Evolutionary conservation across 352 stramenopile species (phyloP).

Genomic region (Globisporangium splendens): DNA sequence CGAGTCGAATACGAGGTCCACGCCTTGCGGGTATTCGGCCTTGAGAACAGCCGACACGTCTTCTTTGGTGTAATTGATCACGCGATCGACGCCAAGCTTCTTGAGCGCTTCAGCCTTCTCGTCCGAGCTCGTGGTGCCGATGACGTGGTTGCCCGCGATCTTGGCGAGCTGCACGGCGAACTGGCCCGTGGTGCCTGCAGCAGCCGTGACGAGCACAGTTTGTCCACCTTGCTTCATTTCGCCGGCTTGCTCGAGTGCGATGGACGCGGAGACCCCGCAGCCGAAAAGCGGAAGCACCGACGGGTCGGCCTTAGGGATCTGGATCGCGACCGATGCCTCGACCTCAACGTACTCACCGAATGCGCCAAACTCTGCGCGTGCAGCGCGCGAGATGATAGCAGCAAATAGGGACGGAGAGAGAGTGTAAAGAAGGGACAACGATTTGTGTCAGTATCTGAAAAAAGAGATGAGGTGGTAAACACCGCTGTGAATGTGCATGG

Average conservation of each 20-base stretch:
- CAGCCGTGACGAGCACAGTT: constrained; percentile 62
- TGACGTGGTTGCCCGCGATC: constrained; percentile 73
- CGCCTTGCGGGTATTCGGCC: constrained; percentile 61
- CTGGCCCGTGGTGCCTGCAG: constrained; percentile 74
- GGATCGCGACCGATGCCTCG: constrained; percentile 24
- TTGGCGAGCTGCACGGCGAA: constrained; percentile 85
- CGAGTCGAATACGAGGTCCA: constrained; percentile 67
- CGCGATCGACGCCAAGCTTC: constrained; percentile 58
- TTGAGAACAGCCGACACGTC: constrained; percentile 49
- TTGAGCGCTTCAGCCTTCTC: constrained; percentile 82
- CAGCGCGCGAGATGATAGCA: no score
- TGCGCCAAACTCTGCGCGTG: constrained; percentile 30
- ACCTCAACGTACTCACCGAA: constrained; percentile 51
- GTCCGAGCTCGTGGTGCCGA: constrained; percentile 79
- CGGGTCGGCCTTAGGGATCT: constrained; percentile 13
- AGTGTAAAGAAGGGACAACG: no score
- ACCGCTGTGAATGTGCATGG: no score
- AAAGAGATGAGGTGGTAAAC: no score
- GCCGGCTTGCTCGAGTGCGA: constrained; percentile 47
- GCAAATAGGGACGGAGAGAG: no score
- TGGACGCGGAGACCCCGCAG: constrained; percentile 34
- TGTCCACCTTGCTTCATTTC: constrained; percentile 50
- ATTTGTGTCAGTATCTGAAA: no score
- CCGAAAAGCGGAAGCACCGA: constrained; percentile 36
- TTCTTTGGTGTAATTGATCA: constrained; percentile 89